A percentile compares a stretch with the other conserved stretches of the same genome.
These are phyloP conservation scores for Kodamaea lidongshanica DNA, from an alignment of 805 yeast genomes.

Conservation along the genomic window DNA sequence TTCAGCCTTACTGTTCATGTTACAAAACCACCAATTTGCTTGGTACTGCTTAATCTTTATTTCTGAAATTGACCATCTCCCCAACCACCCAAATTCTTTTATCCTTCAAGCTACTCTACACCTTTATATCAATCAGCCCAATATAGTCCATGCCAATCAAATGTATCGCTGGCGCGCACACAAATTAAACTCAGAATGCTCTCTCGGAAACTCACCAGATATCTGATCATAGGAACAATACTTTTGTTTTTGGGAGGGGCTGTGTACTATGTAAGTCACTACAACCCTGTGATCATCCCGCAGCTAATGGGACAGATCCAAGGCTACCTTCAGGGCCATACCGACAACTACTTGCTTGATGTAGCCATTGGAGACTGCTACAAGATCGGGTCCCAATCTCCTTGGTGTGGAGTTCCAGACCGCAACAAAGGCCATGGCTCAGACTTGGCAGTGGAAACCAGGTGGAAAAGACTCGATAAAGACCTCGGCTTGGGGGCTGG, in stretches of 20 bases:
- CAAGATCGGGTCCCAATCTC: constrained; percentile 16
- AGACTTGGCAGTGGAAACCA: constrained; percentile 13
- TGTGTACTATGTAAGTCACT: constrained; percentile 24
- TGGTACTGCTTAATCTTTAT: too few relatives aligned
- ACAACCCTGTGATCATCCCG: constrained; percentile 29
- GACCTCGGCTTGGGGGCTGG: constrained; percentile 41
- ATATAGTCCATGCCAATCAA: too few relatives aligned
- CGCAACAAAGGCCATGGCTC: constrained; percentile 14
- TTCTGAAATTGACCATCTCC: too few relatives aligned
- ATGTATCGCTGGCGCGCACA: too few relatives aligned
- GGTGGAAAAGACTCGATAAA: constrained; percentile 41
- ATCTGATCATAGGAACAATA: neutral
- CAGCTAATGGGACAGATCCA: constrained; percentile 21
- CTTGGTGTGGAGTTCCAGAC: constrained; percentile 25
- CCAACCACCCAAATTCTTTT: too few relatives aligned
- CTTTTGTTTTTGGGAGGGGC: neutral
- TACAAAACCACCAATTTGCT: too few relatives aligned
- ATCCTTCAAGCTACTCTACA: too few relatives aligned
- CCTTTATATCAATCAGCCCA: too few relatives aligned
- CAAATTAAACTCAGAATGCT: constrained; percentile 3
- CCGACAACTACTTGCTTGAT: constrained; percentile 37
- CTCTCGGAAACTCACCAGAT: constrained; percentile 1
- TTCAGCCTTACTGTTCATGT: too few relatives aligned
- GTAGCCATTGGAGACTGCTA: constrained; percentile 33
- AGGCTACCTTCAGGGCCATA: constrained; percentile 33